Base-by-base conservation (phyloP, 169 alveolate species). In the Plasmodium adleri region DNA sequence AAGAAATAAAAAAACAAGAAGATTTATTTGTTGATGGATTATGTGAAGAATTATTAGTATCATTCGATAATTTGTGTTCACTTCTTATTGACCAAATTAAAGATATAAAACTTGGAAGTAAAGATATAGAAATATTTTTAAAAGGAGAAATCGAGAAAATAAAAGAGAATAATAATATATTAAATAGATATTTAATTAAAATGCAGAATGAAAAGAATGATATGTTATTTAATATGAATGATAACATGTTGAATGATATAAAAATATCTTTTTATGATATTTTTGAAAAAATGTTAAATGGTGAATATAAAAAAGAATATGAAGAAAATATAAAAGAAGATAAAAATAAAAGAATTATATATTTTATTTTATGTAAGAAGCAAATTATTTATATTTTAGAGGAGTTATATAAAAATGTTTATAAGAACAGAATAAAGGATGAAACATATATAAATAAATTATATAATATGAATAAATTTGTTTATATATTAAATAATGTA, bases 111-210 rank as follows among this genome's bases (percentile, higher is more conserved):
- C 9, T 78, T 13, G 59, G 54, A 78, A 64, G 43, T 78, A 78
- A 66, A 20, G 71, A 66, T 13, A 39, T 59, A 32, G 67, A 56
- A n/a, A 28, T 49, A 1, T 56, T 17, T 60, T 2, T 83, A 68
- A 83, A 68, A 32, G 71, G 63, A 50, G 91, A 83, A 68, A 68
- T 83, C 12, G 91, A 67, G 32, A 83, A 83, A 72, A 54, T 83
- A 67, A 83, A 63, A 58, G 83, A 83, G 22, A 83, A 83, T 39
- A 72, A 22, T 50, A 58, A 72, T 28, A 32, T 83, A 10, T 10
- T 67, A 62, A 54, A 17, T 47, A 52, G 56, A 3, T 83, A 28
- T 72, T 72, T 83, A 22, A 63, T 28, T 15, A 32, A 60, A 26
- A 45, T 24, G 56, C 60, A 83, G 22, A 70, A 67, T 10, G 83